Percentiles rank a stretch among this genome's conserved stretches.
These are phyloP conservation scores for Crithidia sp. DNA, from an alignment of 208 protist genomes.

Conservation along the genomic window DNA sequence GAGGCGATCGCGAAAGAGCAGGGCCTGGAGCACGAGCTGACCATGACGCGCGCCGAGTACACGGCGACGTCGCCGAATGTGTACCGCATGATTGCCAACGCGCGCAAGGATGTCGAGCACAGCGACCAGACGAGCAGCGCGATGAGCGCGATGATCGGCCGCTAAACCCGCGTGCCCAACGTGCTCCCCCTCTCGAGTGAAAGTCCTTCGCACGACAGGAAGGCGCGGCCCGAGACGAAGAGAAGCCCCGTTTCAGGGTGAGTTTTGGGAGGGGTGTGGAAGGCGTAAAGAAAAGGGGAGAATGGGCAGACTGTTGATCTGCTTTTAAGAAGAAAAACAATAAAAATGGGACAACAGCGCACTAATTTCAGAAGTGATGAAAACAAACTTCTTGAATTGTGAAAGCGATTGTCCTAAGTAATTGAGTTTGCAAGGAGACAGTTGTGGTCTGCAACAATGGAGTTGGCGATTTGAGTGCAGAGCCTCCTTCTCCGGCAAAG, in stretches of 20 bases:
- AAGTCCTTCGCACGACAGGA: not conserved
- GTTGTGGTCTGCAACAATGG: too few relatives aligned
- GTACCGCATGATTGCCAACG: constrained; percentile 38
- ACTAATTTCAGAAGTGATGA: too few relatives aligned
- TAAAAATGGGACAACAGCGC: too few relatives aligned
- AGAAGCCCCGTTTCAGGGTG: not conserved
- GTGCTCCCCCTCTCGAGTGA: not conserved
- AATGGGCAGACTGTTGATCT: too few relatives aligned
- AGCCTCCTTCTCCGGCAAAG: too few relatives aligned
- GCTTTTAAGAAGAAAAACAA: too few relatives aligned
- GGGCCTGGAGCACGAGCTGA: constrained; percentile 66
- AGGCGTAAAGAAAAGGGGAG: too few relatives aligned
- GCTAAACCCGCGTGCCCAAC: constrained; percentile 3
- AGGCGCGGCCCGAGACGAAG: not conserved
- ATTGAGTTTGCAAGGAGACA: too few relatives aligned
- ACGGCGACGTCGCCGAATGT: constrained; percentile 51
- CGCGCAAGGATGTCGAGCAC: constrained; percentile 55
- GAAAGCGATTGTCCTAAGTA: too few relatives aligned
- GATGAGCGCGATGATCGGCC: constrained; percentile 20
- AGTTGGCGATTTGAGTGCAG: too few relatives aligned
- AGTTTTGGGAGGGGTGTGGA: too few relatives aligned
- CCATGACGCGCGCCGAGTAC: constrained; percentile 44
- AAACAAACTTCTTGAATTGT: too few relatives aligned
- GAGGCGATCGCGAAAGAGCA: constrained; percentile 66
- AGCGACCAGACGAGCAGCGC: constrained; percentile 37